Conservation (phyloP, 2,329 filamentous ascomycete genomes). For the Clonostachys chloroleuca region DNA sequence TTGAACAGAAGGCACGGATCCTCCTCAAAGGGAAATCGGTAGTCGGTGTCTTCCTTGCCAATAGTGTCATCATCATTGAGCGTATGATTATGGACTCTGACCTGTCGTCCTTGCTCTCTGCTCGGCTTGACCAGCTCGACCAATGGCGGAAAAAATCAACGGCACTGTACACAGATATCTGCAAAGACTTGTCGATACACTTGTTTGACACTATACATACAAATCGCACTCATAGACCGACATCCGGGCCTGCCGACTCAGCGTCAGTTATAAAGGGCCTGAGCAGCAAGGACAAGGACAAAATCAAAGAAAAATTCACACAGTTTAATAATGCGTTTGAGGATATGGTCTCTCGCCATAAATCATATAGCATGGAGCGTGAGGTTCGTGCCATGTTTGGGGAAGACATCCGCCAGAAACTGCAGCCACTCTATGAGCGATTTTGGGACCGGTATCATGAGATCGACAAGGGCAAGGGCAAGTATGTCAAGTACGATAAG, state of each 20-base stretch:
- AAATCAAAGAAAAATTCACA: conserved; percentile 93
- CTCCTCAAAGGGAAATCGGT: conserved; percentile 74
- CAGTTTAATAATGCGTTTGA: conserved; percentile 90
- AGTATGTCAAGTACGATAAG: conserved; percentile 98
- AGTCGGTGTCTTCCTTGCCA: conserved; percentile 86
- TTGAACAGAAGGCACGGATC: conserved; percentile 70
- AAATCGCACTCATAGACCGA: conserved; percentile 67
- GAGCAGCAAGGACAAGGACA: conserved; percentile 87
- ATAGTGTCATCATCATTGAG: conserved; percentile 79
- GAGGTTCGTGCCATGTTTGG: conserved; percentile 80
- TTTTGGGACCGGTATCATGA: conserved; percentile 99
- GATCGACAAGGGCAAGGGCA: conserved; percentile 95
- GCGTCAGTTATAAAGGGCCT: conserved; percentile 79
- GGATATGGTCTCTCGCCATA: conserved; percentile 79
- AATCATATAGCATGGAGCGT: conserved; percentile 80
- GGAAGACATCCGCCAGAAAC: conserved; percentile 82
- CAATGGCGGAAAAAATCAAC: conserved; percentile 85
- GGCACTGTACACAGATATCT: conserved; percentile 76
- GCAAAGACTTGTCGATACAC: conserved; percentile 81
- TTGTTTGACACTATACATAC: conserved; percentile 92
- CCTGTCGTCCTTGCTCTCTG: conserved; percentile 65
- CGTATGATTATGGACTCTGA: conserved; percentile 81
- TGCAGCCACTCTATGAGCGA: conserved; percentile 89
- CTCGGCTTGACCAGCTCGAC: conserved; percentile 65
- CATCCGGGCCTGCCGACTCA: conserved; percentile 74